Evolutionary conservation across 2,329 filamentous ascomycete genomes (phyloP), one percentile per base, ranked within the genome.

Genomic region (Magnaporthiopsis incrustans): DNA sequence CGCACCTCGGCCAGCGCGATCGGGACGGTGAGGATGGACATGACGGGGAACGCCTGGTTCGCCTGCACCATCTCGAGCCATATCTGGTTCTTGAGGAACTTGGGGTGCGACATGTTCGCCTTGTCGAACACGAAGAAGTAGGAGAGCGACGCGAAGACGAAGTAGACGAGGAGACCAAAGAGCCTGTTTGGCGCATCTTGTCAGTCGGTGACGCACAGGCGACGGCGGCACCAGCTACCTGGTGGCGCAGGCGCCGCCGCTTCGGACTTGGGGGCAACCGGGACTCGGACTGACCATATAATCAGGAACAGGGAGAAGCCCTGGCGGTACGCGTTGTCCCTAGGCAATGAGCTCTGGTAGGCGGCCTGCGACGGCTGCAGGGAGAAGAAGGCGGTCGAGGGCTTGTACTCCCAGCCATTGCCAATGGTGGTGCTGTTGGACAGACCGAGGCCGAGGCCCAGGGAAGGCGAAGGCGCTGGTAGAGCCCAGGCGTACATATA

Each of bases 31-130:
- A 93, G 82, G 65, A 94, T 68, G 62, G 92, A 84, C 89, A 97
- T 97, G 73, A 87, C 74, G 26, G 93, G 93, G 80, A 97, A 88
- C 53, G 92, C 82, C 60, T 77, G 76, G 77, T 88, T 86, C 67
- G 93, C 87, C 78, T 96, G 92, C 68, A 81, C 80, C 71, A 98
- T 97, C 76, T 98, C 94, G 71, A 92, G 84, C 66, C 82, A 81
- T 68, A 97, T 89, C 76, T 97, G 94, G 77, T 97, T 94, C 79
- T 95, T 96, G 73, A 97, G 88, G 77, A 94, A 98, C 73, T 95
- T 95, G 60, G 94, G 94, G 75, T 98, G 94, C 63, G 91, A 81
- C 77, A 94, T 87, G 59, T 91, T 95, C 57, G 86, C 84, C 77
- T 97, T 95, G 78, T 97, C 93, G 79, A 97, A 97, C 73, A 97